Evolutionary conservation across 2,329 filamentous ascomycete genomes (phyloP).

Genomic region (Coniella vitis): DNA sequence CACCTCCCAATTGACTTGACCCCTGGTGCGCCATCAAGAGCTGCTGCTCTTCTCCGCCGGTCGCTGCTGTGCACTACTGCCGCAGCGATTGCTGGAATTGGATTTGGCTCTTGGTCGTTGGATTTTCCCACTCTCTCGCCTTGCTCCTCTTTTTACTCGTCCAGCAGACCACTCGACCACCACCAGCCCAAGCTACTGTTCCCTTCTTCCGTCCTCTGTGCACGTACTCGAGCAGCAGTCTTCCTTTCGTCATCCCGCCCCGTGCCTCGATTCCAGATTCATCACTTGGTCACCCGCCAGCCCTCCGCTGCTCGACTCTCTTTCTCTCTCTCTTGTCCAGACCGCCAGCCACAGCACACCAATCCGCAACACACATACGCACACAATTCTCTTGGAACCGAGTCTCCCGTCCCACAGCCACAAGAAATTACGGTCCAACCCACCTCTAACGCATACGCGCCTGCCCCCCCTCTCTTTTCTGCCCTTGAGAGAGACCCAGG

Average conservation of each 20-base stretch:
- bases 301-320: slow-evolving; percentile 1
- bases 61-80: not conserved
- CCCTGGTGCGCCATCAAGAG: slow-evolving; percentile 7
- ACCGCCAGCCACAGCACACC: too few relatives aligned
- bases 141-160: slow-evolving; percentile 4
- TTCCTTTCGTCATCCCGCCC: slow-evolving; percentile 11
- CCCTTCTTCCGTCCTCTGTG: slow-evolving; percentile 4
- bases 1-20: slow-evolving; percentile 9
- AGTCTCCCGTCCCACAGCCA: not conserved
- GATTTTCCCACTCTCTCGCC: slow-evolving; percentile 15
- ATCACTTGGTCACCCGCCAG: slow-evolving; percentile 1
- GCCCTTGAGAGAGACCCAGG: not conserved
- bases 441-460: slow-evolving; percentile 18
- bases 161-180: not conserved
- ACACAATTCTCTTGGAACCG: not conserved
- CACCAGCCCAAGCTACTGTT: not conserved
- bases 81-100: slow-evolving; percentile 4
- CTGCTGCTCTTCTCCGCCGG: slow-evolving; percentile 1
- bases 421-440: not conserved
- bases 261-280: slow-evolving; percentile 7
- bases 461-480: slow-evolving; percentile 16
- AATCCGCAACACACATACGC: not conserved
- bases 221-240: slow-evolving; percentile 10
- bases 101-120: not conserved
- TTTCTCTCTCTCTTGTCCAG: too few relatives aligned